Conservation (phyloP, 768 basidiomycete genomes). For the Solioccasus polychromus region DNA sequence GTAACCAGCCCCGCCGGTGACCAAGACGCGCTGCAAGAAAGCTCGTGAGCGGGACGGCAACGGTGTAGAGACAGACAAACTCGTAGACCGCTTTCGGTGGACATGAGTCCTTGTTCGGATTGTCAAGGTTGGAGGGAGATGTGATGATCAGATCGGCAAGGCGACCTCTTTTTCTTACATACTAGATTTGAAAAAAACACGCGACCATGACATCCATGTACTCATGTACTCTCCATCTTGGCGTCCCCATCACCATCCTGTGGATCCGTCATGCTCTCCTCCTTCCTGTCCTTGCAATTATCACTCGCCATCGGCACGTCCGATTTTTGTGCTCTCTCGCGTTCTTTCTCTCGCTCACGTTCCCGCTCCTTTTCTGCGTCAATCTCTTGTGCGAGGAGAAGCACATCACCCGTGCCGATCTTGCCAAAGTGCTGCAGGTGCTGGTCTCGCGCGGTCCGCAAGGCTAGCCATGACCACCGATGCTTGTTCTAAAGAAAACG, state of each 20-base stretch:
- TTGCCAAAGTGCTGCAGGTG: slow-evolving; percentile 77
- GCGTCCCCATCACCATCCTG: slow-evolving; percentile 44
- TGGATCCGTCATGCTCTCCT: slow-evolving; percentile 20
- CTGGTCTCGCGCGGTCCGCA: slow-evolving; percentile 71
- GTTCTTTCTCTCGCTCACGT: slow-evolving; percentile 36
- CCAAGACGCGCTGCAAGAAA: slow-evolving; percentile 53
- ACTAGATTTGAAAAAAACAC: too few relatives aligned
- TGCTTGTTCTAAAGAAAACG: slow-evolving; percentile 62
- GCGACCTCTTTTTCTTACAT: too few relatives aligned
- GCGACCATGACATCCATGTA: too few relatives aligned
- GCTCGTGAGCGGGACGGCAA: slow-evolving; percentile 8
- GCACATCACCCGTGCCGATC: slow-evolving; percentile 77
- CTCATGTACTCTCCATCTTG: slow-evolving; percentile 53
- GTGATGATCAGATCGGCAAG: slow-evolving; percentile 4
- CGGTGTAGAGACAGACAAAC: slow-evolving; percentile 34
- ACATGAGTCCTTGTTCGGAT: slow-evolving; percentile 23
- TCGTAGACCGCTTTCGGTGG: slow-evolving; percentile 39
- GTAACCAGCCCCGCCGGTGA: slow-evolving; percentile 86
- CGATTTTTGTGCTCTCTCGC: slow-evolving; percentile 26
- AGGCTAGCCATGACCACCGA: slow-evolving; percentile 76
- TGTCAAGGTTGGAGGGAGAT: slow-evolving; percentile 1
- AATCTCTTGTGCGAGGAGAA: slow-evolving; percentile 38
- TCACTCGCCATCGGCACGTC: slow-evolving; percentile 25
- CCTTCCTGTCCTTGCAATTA: slow-evolving; percentile 21
- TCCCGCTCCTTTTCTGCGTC: slow-evolving; percentile 37